Conservation (phyloP, 306 rosid species). For the Vigna reflexopilosa region DNA sequence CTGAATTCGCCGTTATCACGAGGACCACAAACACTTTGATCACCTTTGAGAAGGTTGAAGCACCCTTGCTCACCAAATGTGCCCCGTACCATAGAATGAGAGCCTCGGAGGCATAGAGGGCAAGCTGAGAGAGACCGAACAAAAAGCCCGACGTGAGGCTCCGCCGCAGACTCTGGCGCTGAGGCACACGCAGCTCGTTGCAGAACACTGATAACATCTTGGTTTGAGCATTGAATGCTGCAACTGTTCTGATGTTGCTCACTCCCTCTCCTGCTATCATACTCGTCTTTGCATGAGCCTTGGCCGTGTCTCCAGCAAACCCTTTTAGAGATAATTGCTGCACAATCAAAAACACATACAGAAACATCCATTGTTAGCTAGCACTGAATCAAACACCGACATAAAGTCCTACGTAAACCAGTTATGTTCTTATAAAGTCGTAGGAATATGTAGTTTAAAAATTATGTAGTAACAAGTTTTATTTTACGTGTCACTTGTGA, state of each 20-base stretch:
- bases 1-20: constrained; percentile 94
- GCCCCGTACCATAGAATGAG: constrained; percentile 93
- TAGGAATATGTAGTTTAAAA: too few relatives aligned
- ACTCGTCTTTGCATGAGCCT: constrained; percentile 98
- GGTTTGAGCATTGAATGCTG: constrained; percentile 95
- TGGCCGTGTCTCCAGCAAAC: constrained; percentile 99
- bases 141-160: constrained; percentile 83
- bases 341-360: constrained; percentile 33
- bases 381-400: constrained; percentile 27
- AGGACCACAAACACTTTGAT: constrained; percentile 93
- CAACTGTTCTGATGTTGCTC: constrained; percentile 95
- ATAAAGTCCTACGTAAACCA: not conserved
- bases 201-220: constrained; percentile 79
- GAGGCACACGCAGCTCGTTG: constrained; percentile 81
- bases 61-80: constrained; percentile 84
- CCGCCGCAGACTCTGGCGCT: constrained; percentile 75
- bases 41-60: constrained; percentile 88
- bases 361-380: constrained; percentile 37
- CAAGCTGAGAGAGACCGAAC: constrained; percentile 90
- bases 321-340: constrained; percentile 98
- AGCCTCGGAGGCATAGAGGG: constrained; percentile 92
- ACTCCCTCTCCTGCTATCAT: constrained; percentile 99
- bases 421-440: not conserved
- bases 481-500: not conserved
- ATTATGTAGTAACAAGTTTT: too few relatives aligned